These are phyloP conservation scores for Cladophialophora psammophila DNA, from an alignment of 2,329 filamentous ascomycete species.

Conservation along the genomic window DNA sequence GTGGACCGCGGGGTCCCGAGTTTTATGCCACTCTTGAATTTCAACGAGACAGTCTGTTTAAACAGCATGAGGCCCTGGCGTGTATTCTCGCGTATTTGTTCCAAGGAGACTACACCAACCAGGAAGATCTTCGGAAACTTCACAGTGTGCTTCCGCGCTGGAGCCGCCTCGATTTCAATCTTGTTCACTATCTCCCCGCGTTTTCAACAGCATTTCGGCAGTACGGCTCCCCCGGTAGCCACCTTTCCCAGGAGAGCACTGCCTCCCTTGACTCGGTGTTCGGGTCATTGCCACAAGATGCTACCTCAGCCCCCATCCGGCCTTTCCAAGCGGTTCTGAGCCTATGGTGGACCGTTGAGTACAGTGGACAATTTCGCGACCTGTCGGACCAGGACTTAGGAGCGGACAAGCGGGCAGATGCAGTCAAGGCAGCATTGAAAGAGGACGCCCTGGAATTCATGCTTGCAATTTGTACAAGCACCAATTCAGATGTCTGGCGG, in stretches of 20 bases:
- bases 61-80: slow-evolving; percentile 88
- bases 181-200: slow-evolving; percentile 83
- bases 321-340: slow-evolving; percentile 80
- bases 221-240: slow-evolving; percentile 67
- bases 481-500: slow-evolving; percentile 82
- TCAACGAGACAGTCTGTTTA: slow-evolving; percentile 78
- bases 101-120: slow-evolving; percentile 73
- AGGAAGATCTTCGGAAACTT: slow-evolving; percentile 76
- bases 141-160: slow-evolving; percentile 69
- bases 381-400: slow-evolving; percentile 63
- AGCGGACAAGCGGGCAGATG: slow-evolving; percentile 68
- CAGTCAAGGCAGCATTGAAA: slow-evolving; percentile 78
- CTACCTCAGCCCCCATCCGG: slow-evolving; percentile 56
- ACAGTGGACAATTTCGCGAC: slow-evolving; percentile 87
- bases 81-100: slow-evolving; percentile 81
- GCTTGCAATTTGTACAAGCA: slow-evolving; percentile 81
- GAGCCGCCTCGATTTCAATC: slow-evolving; percentile 74
- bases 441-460: slow-evolving; percentile 94
- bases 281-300: slow-evolving; percentile 51
- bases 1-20: slow-evolving; percentile 69
- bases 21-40: slow-evolving; percentile 80
- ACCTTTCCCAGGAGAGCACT: slow-evolving; percentile 30
- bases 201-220: slow-evolving; percentile 77
- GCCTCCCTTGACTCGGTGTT: slow-evolving; percentile 64
- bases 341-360: slow-evolving; percentile 90